Percentiles rank a stretch among this genome's conserved stretches.
Evolutionary conservation across 2,329 filamentous ascomycete genomes (phyloP).

Genomic region (Fusarium xylarioides): DNA sequence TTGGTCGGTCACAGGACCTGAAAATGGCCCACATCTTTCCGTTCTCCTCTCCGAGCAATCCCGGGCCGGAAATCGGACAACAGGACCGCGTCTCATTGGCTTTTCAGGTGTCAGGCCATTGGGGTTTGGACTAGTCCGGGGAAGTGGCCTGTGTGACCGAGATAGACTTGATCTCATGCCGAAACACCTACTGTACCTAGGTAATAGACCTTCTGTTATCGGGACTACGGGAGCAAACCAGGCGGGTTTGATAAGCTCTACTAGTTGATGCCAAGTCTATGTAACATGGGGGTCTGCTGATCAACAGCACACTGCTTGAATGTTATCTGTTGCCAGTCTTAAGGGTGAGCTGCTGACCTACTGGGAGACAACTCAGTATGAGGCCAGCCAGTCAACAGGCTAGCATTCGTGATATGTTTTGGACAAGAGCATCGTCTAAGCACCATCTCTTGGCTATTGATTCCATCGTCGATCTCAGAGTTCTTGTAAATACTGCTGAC

Average conservation of each 20-base stretch:
- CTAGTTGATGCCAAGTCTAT: neutral
- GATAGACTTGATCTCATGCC: constrained; percentile 11
- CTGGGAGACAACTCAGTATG: neutral
- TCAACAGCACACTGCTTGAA: neutral
- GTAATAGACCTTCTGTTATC: constrained; percentile 1
- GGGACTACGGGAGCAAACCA: neutral
- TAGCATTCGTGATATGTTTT: neutral
- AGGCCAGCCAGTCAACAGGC: neutral
- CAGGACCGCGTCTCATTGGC: constrained; percentile 26
- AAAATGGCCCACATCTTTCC: constrained; percentile 29
- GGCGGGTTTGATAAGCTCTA: neutral
- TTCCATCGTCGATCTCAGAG: constrained; percentile 2
- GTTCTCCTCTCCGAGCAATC: constrained; percentile 37
- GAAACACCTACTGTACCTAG: constrained; percentile 1
- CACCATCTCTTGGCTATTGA: constrained; percentile 14
- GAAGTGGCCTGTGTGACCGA: constrained; percentile 22
- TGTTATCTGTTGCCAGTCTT: neutral
- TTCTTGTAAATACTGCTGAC: neutral
- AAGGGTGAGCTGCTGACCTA: constrained; percentile 28
- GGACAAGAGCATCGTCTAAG: neutral
- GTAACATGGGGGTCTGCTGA: constrained; percentile 25
- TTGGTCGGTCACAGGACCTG: constrained; percentile 33
- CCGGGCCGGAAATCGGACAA: constrained; percentile 36
- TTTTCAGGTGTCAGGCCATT: neutral
- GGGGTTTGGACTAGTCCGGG: constrained; percentile 17